These are phyloP conservation scores for Wickerhamomyces subpelliculosus DNA, from an alignment of 805 yeast species.

Conservation along the genomic window DNA sequence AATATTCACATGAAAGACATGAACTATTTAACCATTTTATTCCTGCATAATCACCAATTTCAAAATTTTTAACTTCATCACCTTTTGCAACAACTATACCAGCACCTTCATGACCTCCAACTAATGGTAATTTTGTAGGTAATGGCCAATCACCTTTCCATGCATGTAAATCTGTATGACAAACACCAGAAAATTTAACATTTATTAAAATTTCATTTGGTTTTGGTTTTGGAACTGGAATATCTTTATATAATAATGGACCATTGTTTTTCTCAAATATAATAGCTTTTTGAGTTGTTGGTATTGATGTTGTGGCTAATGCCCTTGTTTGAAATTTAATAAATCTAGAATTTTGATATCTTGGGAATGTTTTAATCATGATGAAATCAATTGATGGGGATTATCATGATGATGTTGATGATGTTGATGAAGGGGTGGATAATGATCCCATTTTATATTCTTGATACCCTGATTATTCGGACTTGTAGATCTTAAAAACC, in stretches of 20 bases:
- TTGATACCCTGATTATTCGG: too few relatives aligned
- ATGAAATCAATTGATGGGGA: too few relatives aligned
- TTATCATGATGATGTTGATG: too few relatives aligned
- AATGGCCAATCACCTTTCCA: conserved; percentile 71
- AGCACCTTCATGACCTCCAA: conserved; percentile 67
- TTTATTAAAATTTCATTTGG: conserved; percentile 52
- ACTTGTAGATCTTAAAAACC: too few relatives aligned
- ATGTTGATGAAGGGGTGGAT: too few relatives aligned
- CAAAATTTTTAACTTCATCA: conserved; percentile 45
- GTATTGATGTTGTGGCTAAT: conserved; percentile 23
- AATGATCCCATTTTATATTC: too few relatives aligned
- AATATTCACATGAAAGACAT: conserved; percentile 53
- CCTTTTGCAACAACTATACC: conserved; percentile 59
- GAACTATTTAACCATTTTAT: conserved; percentile 61
- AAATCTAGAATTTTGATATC: too few relatives aligned
- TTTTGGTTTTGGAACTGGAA: conserved; percentile 50
- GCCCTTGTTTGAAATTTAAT: not conserved
- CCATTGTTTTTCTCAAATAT: conserved; percentile 41
- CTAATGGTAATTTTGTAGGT: conserved; percentile 46
- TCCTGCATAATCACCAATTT: conserved; percentile 57
- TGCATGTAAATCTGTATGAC: conserved; percentile 65
- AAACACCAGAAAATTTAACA: conserved; percentile 62
- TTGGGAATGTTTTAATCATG: conserved; percentile 2
- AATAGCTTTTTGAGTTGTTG: conserved; percentile 40
- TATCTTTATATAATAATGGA: conserved; percentile 36